Base-by-base conservation (phyloP, 208 protist species). In the Leishmania mexicana region DNA sequence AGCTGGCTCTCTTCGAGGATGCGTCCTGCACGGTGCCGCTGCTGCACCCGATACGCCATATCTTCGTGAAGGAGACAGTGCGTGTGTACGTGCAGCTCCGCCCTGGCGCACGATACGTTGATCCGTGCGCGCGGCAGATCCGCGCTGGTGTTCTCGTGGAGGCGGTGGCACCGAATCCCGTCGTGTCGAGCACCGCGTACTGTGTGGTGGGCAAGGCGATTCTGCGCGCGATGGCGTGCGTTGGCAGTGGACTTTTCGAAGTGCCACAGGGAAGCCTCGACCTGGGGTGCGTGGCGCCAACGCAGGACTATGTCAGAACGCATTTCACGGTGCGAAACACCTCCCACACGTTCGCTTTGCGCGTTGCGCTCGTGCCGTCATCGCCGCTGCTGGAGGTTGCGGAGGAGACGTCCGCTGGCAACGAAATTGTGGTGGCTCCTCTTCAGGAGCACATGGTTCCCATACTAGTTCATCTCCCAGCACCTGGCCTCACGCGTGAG, bases 1-100 rank as follows among this genome's bases (percentile, higher is more conserved):
- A 96, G 82, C 72, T 97, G 28, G 75, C 80, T 35, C 82, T 97
- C 28, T 97, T 93, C 87, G 90, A 94, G 76, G 93, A 97, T 81
- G 79, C 85, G 17, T 77, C 89, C 71, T 97, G 94, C 83, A 94
- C 88, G 15, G 60, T 92, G 3, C 92, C 90, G 24, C 76, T 97
- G 47, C 65, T 79, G 31, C 90, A 89, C 31, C 93, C 90, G 0
- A 87, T 97, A 47, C 83, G 88, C 31, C 85, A 88, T 40, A 79
- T 81, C n/a, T 94, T 92, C 75, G 58, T 84, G 24, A 82, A 92
- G 72, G 92, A 95, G 74, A 94, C 88, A 45, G 78, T 95, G 78
- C 86, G 90, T 19, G 88, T 96, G 35, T 97, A 96, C 83, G 89
- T 94, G 35, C 86, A 90, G 49, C 92, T 93, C 80, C 76, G 79